Evolutionary conservation across 2,329 filamentous ascomycete species (phyloP), one percentile per base, ranked within the genome.

Genomic region (Zymoseptoria ardabiliae): DNA sequence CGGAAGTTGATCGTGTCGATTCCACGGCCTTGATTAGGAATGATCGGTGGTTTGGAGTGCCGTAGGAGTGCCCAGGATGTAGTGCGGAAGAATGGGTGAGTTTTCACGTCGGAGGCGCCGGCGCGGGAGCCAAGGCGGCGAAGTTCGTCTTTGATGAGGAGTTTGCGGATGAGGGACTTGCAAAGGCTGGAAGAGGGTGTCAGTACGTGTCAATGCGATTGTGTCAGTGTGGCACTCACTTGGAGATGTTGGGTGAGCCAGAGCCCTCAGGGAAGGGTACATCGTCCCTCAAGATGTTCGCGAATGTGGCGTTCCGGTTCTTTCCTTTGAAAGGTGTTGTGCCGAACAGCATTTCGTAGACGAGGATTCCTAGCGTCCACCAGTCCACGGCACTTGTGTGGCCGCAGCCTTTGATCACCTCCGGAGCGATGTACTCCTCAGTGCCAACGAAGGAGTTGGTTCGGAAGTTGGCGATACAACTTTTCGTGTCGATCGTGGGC

Each of bases 281-380:
- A 66, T 99, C 94, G 74, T 99, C 94, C 56, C 92, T 83, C 63
- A 99, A 76, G 66, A 99, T 99, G 73, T 97, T 99, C 62, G 92
- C 93, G 78, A 99, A 99, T 0, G 94, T 99, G 13, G 92, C 91
- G 70, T 97, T 99, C 48, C 94, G 85, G 76, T 97, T 99, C 84
- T 99, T 97, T 68, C 94, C 94, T 80, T 99, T 99, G 82, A 99
- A 99, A 1, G 94, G 94, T 0, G 94, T 99, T 0, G 93, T 99
- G 58, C 94, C 94, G 77, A 93, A 99, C 41, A 99, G 81, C 94
- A 99, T 99, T 76, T 99, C 94, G 74, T 97, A 99, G 58, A 99
- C 91, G 71, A 99, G 77, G 66, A 99, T 97, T 20, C 94, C 94
- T 56, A 99, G 77, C 0, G 94, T 99, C 94, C 94, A 99, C 94